Evolutionary conservation across 257 asterid genomes (phyloP).

Genomic region (Misopates orontium): DNA sequence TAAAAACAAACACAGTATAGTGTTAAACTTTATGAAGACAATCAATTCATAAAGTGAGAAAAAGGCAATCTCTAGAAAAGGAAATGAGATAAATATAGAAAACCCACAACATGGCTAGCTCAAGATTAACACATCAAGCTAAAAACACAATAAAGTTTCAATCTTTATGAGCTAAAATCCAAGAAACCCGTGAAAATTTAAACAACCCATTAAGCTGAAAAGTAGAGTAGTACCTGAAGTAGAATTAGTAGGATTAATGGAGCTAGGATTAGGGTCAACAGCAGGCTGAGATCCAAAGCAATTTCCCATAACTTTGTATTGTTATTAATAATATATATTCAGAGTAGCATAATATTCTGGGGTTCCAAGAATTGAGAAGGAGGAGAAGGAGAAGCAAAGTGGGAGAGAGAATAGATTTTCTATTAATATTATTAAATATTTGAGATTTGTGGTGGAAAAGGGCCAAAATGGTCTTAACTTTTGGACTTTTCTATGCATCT

Average conservation of each 20-base stretch:
- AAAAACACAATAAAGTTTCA: not conserved
- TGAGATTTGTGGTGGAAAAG: no score
- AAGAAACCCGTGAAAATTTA: constrained; percentile 29
- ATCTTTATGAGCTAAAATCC: constrained; percentile 2
- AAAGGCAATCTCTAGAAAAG: not conserved
- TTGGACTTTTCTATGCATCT: no score
- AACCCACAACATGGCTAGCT: no score
- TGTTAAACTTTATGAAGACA: not conserved
- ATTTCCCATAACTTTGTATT: constrained; percentile 96
- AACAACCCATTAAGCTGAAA: no score
- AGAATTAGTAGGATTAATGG: constrained; percentile 39
- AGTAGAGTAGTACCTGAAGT: constrained; percentile 64
- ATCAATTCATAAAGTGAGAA: not conserved
- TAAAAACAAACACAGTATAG: constrained; percentile 18
- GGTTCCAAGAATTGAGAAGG: no score
- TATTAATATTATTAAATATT: no score
- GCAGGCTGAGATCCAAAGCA: constrained; percentile 66
- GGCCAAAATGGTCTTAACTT: no score
- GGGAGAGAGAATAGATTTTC: no score
- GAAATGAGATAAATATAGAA: not conserved
- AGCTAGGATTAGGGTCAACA: constrained; percentile 44
- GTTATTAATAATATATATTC: no score
- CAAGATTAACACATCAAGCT: no score
- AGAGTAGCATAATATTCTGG: no score
- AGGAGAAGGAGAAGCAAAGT: no score